Evolutionary conservation across 1,139 yeast genomes (phyloP), one percentile per base, ranked within the genome.

Genomic region (Groenewaldozyma sp.): DNA sequence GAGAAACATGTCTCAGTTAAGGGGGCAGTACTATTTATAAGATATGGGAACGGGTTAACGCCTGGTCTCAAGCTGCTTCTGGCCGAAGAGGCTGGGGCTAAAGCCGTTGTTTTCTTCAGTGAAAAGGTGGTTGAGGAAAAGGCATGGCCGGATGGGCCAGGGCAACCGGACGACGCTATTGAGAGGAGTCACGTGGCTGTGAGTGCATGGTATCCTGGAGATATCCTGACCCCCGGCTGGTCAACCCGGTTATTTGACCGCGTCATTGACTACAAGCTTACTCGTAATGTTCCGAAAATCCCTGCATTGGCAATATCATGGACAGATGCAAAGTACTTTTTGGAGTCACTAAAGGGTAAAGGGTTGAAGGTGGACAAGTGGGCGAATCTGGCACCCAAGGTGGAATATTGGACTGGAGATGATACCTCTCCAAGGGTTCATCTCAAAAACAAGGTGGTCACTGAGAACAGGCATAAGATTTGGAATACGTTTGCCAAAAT

Each of bases 401-500:
- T 65, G 4, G 63, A 56, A 35, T 57, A 64, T 60, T 71, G 73
- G 72, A 59, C 71, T 3, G 73, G 57, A 37, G 64, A 72, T 40
- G 62, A 63, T 7, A 57, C 52, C 11, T 54, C 59, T 3, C 60
- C 67, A 3, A 50, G 54, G 41, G 58, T 67, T 45, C 54, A 68
- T 47, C 50, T 71, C 53, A 54, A 64, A 40, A 64, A 78, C 28
- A 55, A 66, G 1, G 73, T 80, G 4, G 67, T 67, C 0, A 69
- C 70, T 37, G 68, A 78, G 45, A 70, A 73, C n/a, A 65, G 73
- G 3, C 94, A 87, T 47, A 74, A 74, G 19, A 65, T 82, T 3
- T 80, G 93, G 84, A 82, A 87, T 53, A 76, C 88, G 1, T 59
- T 84, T 24, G 95, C 93, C 1, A 73, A 80, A 37, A 74, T 91